Evolutionary conservation across 1,284 basidiomycete genomes (phyloP).

Genomic region (Agaricales sp.): DNA sequence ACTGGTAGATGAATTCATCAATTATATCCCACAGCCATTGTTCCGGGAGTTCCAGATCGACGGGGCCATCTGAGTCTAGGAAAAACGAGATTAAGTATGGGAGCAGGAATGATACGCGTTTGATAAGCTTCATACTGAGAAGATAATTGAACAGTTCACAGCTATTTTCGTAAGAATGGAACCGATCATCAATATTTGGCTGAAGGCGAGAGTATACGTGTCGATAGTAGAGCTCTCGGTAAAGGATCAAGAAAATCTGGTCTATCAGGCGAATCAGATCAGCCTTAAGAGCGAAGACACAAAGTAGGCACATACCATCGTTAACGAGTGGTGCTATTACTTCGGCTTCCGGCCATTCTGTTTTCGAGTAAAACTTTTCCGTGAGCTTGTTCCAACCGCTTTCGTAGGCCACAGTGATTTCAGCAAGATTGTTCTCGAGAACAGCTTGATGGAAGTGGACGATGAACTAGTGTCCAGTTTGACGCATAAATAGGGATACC

Average conservation of each 20-base stretch:
- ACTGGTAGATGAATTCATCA: conserved; percentile 99
- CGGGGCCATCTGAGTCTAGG: conserved; percentile 87
- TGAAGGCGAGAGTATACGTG: conserved; percentile 94
- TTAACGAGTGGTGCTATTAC: conserved; percentile 89
- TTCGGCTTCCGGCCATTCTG: conserved; percentile 97
- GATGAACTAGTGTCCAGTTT: conserved; percentile 55
- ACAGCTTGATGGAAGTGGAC: conserved; percentile 87
- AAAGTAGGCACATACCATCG: conserved; percentile 50
- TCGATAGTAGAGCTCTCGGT: conserved; percentile 89
- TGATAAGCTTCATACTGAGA: conserved; percentile 46
- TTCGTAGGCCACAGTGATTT: conserved; percentile 90
- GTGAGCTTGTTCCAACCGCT: conserved; percentile 95
- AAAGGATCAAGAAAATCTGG: conserved; percentile 91
- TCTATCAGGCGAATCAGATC: conserved; percentile 33
- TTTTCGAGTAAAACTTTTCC: conserved; percentile 89
- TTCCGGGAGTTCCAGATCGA: conserved; percentile 84
- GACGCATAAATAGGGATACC: conserved; percentile 5
- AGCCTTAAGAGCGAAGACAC: conserved; percentile 2
- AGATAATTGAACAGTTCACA: conserved; percentile 59
- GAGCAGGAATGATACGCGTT: not conserved
- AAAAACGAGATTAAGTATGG: conserved; percentile 6
- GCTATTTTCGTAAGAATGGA: conserved; percentile 82
- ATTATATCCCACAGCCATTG: conserved; percentile 99
- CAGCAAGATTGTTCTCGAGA: conserved; percentile 75
- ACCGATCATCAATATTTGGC: conserved; percentile 94